Evolutionary conservation across 768 basidiomycete genomes (phyloP), one percentile per base, ranked within the genome.

Genomic region (Saitozyma podzolica): DNA sequence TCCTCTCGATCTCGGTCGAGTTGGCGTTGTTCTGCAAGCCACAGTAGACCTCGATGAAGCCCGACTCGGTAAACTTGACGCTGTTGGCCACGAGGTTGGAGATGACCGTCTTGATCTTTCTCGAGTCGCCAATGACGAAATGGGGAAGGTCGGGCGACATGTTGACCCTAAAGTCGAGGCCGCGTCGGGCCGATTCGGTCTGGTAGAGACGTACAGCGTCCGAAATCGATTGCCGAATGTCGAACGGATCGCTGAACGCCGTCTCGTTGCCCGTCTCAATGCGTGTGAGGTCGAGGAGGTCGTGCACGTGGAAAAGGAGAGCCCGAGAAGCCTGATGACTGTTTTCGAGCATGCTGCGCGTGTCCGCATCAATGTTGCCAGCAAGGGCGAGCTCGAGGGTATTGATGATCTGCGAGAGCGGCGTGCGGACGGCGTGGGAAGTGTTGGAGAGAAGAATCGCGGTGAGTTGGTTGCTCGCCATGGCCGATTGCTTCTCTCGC

Each of bases 321-420:
- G 63, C 87, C 80, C 89, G 89, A 0, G 89, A 89, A 0, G 91
- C 90, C 48, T 85, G 83, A 77, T 91, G 88, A 39, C 87, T 87
- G 50, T 85, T 85, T 50, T 82, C 84, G 4, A 91, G 81, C 76
- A 91, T 90, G 54, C 88, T 86, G 48, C 89, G 83, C 11, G 89
- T 89, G 72, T 91, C 90, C 6, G 72, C 67, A 65, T 90, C 88
- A 62, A 91, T 80, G 6, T 85, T 84, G 2, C 89, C 88, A 68
- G 91, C 86, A 41, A 92, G 83, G 0, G 90, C 89, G 73, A 91
- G 83, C 76, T 92, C 89, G 53, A 91, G 83, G 68, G 89, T 91
- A 71, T 90, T 91, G 78, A 92, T 91, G 67, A 91, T 91, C 70
- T 90, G 89, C 69, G 90, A 57, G 9, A 60, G 54, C 19, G 62